phyloP scores from a whole-genome alignment of 768 basidiomycete species.

The Pulveroboletus sp. region DNA sequence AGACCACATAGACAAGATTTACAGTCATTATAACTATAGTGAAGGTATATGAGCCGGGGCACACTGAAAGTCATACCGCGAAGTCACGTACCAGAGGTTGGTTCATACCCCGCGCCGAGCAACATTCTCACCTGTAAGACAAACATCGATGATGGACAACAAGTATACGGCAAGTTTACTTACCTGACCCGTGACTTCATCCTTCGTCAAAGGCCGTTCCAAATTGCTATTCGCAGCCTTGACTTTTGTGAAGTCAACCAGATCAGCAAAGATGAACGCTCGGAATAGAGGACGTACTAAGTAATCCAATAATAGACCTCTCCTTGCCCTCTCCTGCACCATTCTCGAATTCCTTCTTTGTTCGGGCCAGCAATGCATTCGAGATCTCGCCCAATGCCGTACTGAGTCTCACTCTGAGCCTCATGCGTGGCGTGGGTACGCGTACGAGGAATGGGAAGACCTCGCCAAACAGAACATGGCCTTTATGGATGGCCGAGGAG shows the following conservation, averaged over 20 bases:
- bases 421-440: not conserved
- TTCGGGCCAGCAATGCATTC: not conserved
- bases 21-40: slow-evolving; percentile 13
- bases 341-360: slow-evolving; percentile 22
- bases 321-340: slow-evolving; percentile 12
- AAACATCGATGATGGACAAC: not conserved
- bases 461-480: not conserved
- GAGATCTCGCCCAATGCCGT: not conserved
- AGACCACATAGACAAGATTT: too few relatives aligned
- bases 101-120: slow-evolving; percentile 20
- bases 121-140: not conserved
- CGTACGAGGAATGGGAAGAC: not conserved
- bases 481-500: not conserved
- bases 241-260: slow-evolving; percentile 20
- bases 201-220: slow-evolving; percentile 21
- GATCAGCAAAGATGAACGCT: slow-evolving; percentile 14
- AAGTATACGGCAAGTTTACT: not conserved
- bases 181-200: slow-evolving; percentile 29
- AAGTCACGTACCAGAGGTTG: slow-evolving; percentile 13
- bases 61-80: not conserved
- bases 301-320: slow-evolving; percentile 21
- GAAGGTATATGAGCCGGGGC: not conserved
- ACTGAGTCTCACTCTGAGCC: not conserved
- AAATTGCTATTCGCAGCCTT: slow-evolving; percentile 30
- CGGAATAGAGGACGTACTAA: slow-evolving; percentile 10